Base-by-base conservation (phyloP, 352 stramenopile genomes). In the Globisporangium paroecandrum region DNA sequence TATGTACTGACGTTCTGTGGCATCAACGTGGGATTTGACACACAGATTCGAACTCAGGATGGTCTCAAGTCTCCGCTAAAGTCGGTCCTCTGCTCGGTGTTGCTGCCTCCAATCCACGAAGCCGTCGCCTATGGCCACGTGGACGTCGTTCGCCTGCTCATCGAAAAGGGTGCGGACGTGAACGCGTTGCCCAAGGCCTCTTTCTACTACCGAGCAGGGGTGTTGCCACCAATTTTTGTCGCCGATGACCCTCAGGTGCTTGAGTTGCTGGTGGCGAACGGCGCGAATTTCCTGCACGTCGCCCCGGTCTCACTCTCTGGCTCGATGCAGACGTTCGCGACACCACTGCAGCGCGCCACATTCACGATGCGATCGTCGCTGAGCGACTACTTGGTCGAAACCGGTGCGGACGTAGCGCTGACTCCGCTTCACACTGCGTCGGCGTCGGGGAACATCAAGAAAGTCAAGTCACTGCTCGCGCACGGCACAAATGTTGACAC, bases 401-500 rank as follows among this genome's bases (percentile, higher is more conserved):
- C 77, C 22, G 87, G 87, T 8, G 81, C 63, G n/a, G 87, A 94
- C 41, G 87, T 94, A 1, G 85, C 87, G 15, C 61, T 94, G 46
- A 93, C 87, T 10, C 85, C 87, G 36, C 77, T 94, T 5, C 87
- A 94, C 65, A 70, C 81, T n/a, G 87, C 87, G 0, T 79, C 83
- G n/a, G 87, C 83, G 0, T 73, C 72, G 7, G 77, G 89, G 22
- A 78, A 93, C 59, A 63, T 73, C 3, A 53, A 34, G 4, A 69
- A 63, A 32, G 77, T 94, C 15, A 77, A 75, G 62, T 68, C 70
- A 34, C 69, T 92, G 22, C 73, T 94, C 2, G 70, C 70, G 20
- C 59, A 59, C 2, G 75, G 79, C 18, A 77, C 76, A 5, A 43
- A 76, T 0, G 78, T 86, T 0, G 78, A 94, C 41, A 77, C 77